phyloP scores from a whole-genome alignment of 352 stramenopile genomes.

The Phytopythium mirpurense region DNA sequence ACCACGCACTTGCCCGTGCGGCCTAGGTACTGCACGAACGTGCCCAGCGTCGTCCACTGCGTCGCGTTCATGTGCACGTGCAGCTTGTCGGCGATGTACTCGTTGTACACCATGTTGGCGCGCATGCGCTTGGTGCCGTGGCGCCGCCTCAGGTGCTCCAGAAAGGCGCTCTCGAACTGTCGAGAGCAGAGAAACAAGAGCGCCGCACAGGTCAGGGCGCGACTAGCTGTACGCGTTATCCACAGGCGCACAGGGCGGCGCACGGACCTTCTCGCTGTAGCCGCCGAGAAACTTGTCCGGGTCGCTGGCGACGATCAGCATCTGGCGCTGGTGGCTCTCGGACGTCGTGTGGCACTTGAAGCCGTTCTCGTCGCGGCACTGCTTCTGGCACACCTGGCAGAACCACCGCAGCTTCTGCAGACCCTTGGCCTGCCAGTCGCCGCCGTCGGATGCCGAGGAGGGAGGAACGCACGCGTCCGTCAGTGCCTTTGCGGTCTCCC shows the following conservation, averaged over 20 bases:
- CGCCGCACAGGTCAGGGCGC: no score
- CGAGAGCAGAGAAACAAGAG: not conserved
- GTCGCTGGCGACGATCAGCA: conserved; percentile 97
- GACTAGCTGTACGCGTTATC: no score
- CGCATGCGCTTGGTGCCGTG: conserved; percentile 96
- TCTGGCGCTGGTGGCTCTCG: conserved; percentile 97
- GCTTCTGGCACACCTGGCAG: conserved; percentile 99
- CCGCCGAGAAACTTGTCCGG: conserved; percentile 92
- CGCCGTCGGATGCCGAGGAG: no score
- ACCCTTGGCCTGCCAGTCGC: conserved; percentile 80
- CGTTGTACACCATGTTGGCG: conserved; percentile 98
- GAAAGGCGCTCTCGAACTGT: conserved; percentile 94
- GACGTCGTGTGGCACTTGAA: conserved; percentile 99
- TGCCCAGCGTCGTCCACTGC: conserved; percentile 94
- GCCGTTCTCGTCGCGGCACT: conserved; percentile 99
- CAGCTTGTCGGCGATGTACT: conserved; percentile 98
- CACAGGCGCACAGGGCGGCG: no score
- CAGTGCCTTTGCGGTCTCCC: no score
- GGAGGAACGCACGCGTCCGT: no score
- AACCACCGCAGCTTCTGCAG: conserved; percentile 99
- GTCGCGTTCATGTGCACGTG: conserved; percentile 99
- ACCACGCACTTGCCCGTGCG: conserved; percentile 96
- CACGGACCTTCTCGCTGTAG: conserved; percentile 65
- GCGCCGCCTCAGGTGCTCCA: conserved; percentile 92
- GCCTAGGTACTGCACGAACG: conserved; percentile 98